Percentiles rank a stretch among this genome's conserved stretches.
Conservation (phyloP, 169 alveolate genomes). For the Eimeria mitis region DNA sequence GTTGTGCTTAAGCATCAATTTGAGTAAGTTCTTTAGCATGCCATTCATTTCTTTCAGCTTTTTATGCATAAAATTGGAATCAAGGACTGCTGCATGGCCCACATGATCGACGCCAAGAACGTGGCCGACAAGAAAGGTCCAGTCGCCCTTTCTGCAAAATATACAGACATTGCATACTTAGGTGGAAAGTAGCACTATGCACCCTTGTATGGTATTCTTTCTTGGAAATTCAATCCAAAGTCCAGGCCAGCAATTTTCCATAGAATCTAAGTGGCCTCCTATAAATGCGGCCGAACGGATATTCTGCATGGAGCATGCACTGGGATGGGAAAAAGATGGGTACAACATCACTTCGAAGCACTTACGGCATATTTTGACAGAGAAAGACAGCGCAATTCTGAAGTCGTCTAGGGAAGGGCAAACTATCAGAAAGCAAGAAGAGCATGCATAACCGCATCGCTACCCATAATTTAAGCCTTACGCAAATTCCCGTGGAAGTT, state of each 20-base stretch:
- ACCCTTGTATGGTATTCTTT: not conserved
- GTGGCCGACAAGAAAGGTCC: conserved; percentile 87
- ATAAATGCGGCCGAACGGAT: not conserved
- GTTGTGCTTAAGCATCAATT: not conserved
- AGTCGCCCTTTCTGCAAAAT: conserved; percentile 70
- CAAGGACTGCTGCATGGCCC: conserved; percentile 87
- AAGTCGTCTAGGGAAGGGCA: not conserved
- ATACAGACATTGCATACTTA: not conserved
- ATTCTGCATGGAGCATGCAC: not conserved
- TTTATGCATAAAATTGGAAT: conserved; percentile 76
- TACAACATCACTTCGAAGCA: not conserved
- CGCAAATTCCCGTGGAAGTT: conserved; percentile 73
- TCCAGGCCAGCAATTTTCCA: not conserved
- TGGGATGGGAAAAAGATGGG: not conserved
- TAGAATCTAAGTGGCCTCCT: not conserved
- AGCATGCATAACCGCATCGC: not conserved
- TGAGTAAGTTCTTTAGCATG: conserved; percentile 13
- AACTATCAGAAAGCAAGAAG: not conserved
- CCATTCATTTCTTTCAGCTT: conserved; percentile 81
- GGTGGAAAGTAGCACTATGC: not conserved
- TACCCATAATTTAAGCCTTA: not conserved
- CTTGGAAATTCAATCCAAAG: not conserved
- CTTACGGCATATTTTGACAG: not conserved
- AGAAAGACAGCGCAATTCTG: not conserved
- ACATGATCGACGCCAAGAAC: conserved; percentile 91